These are phyloP conservation scores for Gloeopeniophorella convolvens DNA, from an alignment of 768 basidiomycete species.

Conservation along the genomic window DNA sequence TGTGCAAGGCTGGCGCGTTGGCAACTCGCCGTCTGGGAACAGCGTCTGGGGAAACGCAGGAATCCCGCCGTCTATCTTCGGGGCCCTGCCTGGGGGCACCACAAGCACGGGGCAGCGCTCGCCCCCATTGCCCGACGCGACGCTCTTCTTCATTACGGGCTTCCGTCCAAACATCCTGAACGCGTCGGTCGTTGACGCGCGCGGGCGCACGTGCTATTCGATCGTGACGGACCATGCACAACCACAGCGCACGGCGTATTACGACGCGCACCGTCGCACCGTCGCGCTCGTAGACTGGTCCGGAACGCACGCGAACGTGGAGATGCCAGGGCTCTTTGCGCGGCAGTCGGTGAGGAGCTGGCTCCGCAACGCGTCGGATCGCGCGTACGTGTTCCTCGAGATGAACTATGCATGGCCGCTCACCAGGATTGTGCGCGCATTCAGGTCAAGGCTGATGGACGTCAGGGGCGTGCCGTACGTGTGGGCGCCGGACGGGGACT, in stretches of 20 bases:
- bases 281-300: constrained; percentile 19
- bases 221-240: constrained; percentile 17
- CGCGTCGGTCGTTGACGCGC: constrained; percentile 17
- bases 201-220: constrained; percentile 6
- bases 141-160: constrained; percentile 12
- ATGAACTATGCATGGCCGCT: background rate
- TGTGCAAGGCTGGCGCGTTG: constrained; percentile 19
- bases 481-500: constrained; percentile 19
- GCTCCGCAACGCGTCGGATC: constrained; percentile 13
- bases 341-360: constrained; percentile 13
- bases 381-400: constrained; percentile 13
- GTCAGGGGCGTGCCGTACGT: constrained; percentile 14
- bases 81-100: constrained; percentile 14
- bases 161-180: constrained; percentile 20
- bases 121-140: constrained; percentile 1
- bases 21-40: constrained; percentile 2
- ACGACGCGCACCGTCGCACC: constrained; percentile 14
- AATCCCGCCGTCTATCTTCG: constrained; percentile 15
- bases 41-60: background rate
- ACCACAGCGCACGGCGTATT: constrained; percentile 12
- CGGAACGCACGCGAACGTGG: constrained; percentile 5
- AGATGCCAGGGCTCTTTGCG: constrained; percentile 18
- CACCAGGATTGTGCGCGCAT: no score
- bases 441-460: constrained; percentile 18
- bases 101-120: background rate